Evolutionary conservation across 2,329 filamentous ascomycete genomes (phyloP).

Genomic region (Venturia carpophila): DNA sequence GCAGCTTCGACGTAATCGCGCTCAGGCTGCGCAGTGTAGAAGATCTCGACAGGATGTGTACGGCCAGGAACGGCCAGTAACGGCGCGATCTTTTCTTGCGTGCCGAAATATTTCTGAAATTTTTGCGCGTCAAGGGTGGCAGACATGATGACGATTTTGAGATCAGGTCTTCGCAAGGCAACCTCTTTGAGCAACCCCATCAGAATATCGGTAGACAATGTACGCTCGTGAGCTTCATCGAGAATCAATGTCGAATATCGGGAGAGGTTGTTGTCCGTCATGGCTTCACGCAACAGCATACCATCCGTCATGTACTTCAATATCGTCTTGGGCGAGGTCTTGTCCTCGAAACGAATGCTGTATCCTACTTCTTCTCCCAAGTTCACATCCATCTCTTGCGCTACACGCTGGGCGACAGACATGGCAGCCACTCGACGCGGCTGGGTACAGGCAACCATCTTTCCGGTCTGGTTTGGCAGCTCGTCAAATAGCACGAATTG

Average conservation of each 20-base stretch:
- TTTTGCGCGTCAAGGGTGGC: constrained; percentile 95
- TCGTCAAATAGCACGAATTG: constrained; percentile 98
- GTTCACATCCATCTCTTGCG: constrained; percentile 87
- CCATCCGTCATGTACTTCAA: constrained; percentile 99
- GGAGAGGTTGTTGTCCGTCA: constrained; percentile 81
- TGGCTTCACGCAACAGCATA: constrained; percentile 91
- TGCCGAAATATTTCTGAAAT: constrained; percentile 87
- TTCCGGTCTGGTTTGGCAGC: constrained; percentile 73
- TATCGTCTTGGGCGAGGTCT: constrained; percentile 74
- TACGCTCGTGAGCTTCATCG: constrained; percentile 95
- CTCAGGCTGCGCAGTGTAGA: constrained; percentile 94
- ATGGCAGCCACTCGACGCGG: constrained; percentile 95
- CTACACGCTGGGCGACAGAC: constrained; percentile 94
- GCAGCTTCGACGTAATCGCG: constrained; percentile 95
- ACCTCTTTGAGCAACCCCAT: constrained; percentile 95
- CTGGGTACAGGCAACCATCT: constrained; percentile 95
- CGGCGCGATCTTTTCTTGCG: constrained; percentile 64
- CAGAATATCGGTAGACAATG: constrained; percentile 89
- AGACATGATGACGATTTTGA: constrained; percentile 94
- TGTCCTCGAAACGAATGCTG: constrained; percentile 95
- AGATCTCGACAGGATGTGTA: constrained; percentile 95
- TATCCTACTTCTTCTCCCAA: constrained; percentile 93
- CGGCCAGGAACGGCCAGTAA: constrained; percentile 89
- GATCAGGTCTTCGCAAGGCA: constrained; percentile 70
- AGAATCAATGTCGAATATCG: constrained; percentile 96